Base-by-base conservation (phyloP, 148 eudicot genomes). In the Spergularia bocconei region DNA sequence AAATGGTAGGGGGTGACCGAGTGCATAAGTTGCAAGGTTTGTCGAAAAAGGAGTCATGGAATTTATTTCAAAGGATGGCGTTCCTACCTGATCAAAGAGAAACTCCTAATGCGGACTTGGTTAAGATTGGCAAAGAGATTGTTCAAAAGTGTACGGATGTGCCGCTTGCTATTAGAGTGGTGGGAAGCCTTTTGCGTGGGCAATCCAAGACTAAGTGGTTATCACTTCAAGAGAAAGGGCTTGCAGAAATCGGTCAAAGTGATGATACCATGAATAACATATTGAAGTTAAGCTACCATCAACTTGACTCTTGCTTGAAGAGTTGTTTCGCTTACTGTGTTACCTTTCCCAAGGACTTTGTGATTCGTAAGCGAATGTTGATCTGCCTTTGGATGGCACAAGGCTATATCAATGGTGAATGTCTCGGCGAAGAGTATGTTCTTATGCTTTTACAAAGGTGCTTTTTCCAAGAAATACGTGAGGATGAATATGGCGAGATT, bases 381-480 rank as follows among this genome's bases (percentile, higher is more conserved):
- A 7, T 50, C 20, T 12, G 1, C 14, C 71, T 48, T 48, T 67
- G 71, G 71, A 50, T 21, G 33, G 33, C 33, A 29, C 33, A 1
- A 29, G 33, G 33, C 33, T 29, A 29, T 5, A n/a, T n/a, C n/a
- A n/a, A n/a, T n/a, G n/a, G 62, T 25, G 69, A 61, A 61, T 69
- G 6, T n/a, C n/a, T 13, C 12, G 60, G 47, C 29, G 13, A 69
- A 0, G 21, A 54, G 0, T 71, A 52, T 23, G 10, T 78, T n/a
- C 11, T n/a, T 11, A 58, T 51, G 14, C 13, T 71, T 33, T 11
- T 71, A 6, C 41, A 36, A 48, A 77, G 69, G 59, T 77, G 74
- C 13, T 77, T 77, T 19, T 61, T 77, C 25, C 75, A 60, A 14
- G 63, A 47, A 15, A 13, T 55, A 15, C 12, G 15, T 16, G 6